Evolutionary conservation across 176 grass and related monocot genomes (phyloP), one percentile per base, ranked within the genome.

Genomic region (Avena sativa): DNA sequence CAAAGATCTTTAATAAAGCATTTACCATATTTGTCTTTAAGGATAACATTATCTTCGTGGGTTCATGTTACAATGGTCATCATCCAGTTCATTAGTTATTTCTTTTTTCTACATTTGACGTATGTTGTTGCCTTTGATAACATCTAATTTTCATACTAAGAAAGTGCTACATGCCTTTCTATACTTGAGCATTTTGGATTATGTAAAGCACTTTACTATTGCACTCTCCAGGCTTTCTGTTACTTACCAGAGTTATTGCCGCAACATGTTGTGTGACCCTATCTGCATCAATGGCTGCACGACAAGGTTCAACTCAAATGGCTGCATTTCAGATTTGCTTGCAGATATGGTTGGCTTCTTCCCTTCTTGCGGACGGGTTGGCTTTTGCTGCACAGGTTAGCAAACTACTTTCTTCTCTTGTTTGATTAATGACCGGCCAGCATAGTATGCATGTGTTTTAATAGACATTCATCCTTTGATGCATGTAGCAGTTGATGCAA

Each of bases 281-380:
- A 48, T 87, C 93, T n/a, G 93, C 96, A 46, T 98, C 93, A 49
- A 86, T 98, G 88, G 96, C 93, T 36, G 93, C 93, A 52, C 90
- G 92, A 12, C 84, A 84, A 57, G 96, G 96, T 51, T 83, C 96
- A 75, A 87, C 84, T 84, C 84, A 83, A 61, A 98, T 98, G 96
- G 96, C 96, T 81, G 96, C 91, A 70, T 98, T 98, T 73, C 93
- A 98, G 70, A 98, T 98, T 47, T 98, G 96, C 80, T 88, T 95
- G 84, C 96, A 98, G 67, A 90, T 93, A 61, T 98, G 96, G 96
- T 69, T 98, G 66, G 88, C 96, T 38, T 92, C 84, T 19, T 98
- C 96, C 56, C 96, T 98, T 86, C 91, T 98, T 47, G 90, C 96
- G 8, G 96, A 98, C 76, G 96, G 96, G 84, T 92, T 98, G 74